Evolutionary conservation across 108 stramenopile genomes (phyloP), one percentile per base, ranked within the genome.

Genomic region (Mediolabrus comicus): DNA sequence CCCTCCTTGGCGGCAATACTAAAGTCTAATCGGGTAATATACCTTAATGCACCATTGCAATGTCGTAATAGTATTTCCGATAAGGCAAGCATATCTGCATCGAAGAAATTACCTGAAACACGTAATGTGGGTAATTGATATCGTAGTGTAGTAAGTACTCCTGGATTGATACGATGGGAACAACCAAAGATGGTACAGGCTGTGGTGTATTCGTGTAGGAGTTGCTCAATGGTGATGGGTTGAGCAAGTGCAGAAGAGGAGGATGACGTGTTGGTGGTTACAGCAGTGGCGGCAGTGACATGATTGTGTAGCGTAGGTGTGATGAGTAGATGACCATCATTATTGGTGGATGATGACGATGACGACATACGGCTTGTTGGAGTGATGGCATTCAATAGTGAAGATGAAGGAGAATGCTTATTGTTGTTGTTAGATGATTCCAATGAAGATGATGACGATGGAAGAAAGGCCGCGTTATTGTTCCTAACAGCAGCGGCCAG

Each of bases 71-170:
- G 59, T 0, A 93, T 33, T 65, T 93, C 92, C 2, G 59, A 56
- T 41, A 93, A 52, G 12, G 92, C 88, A 39, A 93, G 26, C 88
- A 90, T 87, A 77, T 93, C 92, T 55, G 84, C 81, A 83, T 93
- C 92, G 64, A 87, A 88, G 68, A 90, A 93, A 30, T 53, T 32
- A 26, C 86, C 89, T 0, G 75, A 77, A 31, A 90, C 84, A 4
- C 92, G 87, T 14, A 93, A 46, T 10, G 85, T 74, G 24, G 92
- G 89, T 7, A 88, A 57, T 25, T 73, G 72, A 55, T 79, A 90
- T 9, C 92, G 86, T 4, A 93, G 31, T 5, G 89, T 71, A 4
- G 89, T 81, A 51, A 90, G 58, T 5, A 93, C 74, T 14, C 92
- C 92, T 3, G 89, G 62, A 68, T 93, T 93, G 74, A 85, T 25